Base-by-base conservation (phyloP, 345 rosid genomes). In the Psidium guajava region DNA sequence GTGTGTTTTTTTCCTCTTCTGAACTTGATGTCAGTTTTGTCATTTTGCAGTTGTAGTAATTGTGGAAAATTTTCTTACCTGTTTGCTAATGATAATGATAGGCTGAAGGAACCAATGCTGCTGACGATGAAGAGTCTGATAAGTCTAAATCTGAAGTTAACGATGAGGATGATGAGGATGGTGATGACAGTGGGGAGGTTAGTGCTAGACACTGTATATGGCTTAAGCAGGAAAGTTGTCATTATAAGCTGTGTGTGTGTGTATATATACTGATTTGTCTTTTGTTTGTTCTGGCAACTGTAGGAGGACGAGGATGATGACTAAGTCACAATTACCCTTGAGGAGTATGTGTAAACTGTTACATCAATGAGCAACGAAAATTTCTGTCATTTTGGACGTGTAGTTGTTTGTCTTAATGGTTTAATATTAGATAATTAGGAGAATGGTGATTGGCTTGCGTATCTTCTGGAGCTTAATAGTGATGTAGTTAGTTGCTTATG, bases 131-230 rank as follows among this genome's bases (percentile, higher is more conserved):
- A 54, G 98, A 93, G 82, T 93, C 98, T 90, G 98, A 95, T 85
- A 94, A 94, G 91, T 90, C 97, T 9, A 94, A 93, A 87, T 96
- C 98, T 64, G 95, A 94, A 87, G 96, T 96, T 51, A 89, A 94
- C 9, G 93, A 93, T 24, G 96, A 91, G 28, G 92, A 91, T 11
- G 92, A 90, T 1, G 91, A 89, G 21, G 91, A 89, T 24, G 92
- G 91, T 7, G 93, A 91, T 14, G 94, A 87, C 57, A 92, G 92
- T 28, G 95, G 85, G 24, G 95, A 91, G 94, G 98, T 94, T 82
- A 82, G 80, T 40, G 86, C 82, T 74, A 49, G 32, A 18, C 42
- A 42, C 47, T 69, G 80, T 69, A 18, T 12, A 69, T 8, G 80
- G 47, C 36, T 69, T 69, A 36, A 32, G 20, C 18, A 32, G 47